phyloP scores from a whole-genome alignment of 495 filamentous ascomycete species.

The Trichoderma gamsii region DNA sequence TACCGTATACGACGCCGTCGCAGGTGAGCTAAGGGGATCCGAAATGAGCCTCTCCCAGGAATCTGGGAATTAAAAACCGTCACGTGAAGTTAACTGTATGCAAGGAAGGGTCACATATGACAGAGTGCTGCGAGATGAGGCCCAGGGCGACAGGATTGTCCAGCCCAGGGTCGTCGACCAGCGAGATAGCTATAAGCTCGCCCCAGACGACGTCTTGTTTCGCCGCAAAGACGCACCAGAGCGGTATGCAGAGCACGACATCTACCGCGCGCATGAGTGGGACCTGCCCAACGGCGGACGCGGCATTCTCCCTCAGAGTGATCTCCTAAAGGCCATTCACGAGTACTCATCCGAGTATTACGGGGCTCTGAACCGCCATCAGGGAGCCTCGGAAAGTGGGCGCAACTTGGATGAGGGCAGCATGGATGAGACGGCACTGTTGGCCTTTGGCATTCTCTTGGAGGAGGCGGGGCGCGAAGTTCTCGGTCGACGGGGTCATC shows the following conservation, averaged over 20 bases:
- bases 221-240: conserved; percentile 53
- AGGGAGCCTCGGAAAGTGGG: background rate
- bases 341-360: conserved; percentile 71
- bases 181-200: conserved; percentile 39
- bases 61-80: conserved; percentile 7
- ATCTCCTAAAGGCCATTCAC: conserved; percentile 72
- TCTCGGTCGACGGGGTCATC: conserved; percentile 64
- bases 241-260: conserved; percentile 62
- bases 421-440: conserved; percentile 79
- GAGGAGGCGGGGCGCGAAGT: conserved; percentile 64
- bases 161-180: conserved; percentile 28
- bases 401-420: conserved; percentile 50
- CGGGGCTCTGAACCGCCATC: conserved; percentile 22
- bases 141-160: background rate
- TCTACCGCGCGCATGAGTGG: conserved; percentile 53
- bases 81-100: conserved; percentile 13
- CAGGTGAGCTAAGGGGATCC: conserved; percentile 46
- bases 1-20: conserved; percentile 75
- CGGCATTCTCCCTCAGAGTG: conserved; percentile 57
- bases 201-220: conserved; percentile 74
- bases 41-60: conserved; percentile 18
- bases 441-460: conserved; percentile 73
- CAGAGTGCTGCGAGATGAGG: conserved; percentile 3
- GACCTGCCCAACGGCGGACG: conserved; percentile 35
- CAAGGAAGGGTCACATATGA: conserved; percentile 11